Conservation (phyloP, 108 stramenopile species). For the Skeletonema costatum region DNA sequence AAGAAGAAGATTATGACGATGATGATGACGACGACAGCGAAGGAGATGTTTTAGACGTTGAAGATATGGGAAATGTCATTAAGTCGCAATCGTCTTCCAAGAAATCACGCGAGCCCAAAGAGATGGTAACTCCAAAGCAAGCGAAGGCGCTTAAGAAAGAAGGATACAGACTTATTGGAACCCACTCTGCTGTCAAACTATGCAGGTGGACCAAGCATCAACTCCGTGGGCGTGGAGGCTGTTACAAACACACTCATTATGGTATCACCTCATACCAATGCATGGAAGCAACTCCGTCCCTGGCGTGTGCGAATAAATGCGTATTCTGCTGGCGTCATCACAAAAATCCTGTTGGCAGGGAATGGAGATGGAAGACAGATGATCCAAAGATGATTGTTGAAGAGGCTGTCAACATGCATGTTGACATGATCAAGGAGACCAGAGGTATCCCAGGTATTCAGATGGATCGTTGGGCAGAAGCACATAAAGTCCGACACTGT, state of each 20-base stretch:
- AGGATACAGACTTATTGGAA: slow-evolving; percentile 95
- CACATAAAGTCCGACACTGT: slow-evolving; percentile 90
- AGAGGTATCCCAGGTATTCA: slow-evolving; percentile 95
- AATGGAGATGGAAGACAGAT: slow-evolving; percentile 97
- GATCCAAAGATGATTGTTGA: slow-evolving; percentile 91
- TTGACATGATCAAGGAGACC: slow-evolving; percentile 91
- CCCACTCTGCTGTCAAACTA: slow-evolving; percentile 95
- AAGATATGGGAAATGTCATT: slow-evolving; percentile 89
- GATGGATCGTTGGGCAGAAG: slow-evolving; percentile 91
- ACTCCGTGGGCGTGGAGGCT: slow-evolving; percentile 93
- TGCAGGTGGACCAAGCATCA: slow-evolving; percentile 99
- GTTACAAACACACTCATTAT: slow-evolving; percentile 98
- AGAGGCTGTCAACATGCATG: slow-evolving; percentile 80
- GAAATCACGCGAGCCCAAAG: slow-evolving; percentile 51
- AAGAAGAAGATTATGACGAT: slow-evolving; percentile 35
- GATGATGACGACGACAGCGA: slow-evolving; percentile 50
- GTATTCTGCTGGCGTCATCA: slow-evolving; percentile 99
- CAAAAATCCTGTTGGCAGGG: slow-evolving; percentile 97
- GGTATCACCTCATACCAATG: slow-evolving; percentile 97
- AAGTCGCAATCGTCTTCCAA: slow-evolving; percentile 18
- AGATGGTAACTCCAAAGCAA: slow-evolving; percentile 96
- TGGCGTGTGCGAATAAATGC: slow-evolving; percentile 98
- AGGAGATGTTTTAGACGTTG: slow-evolving; percentile 85
- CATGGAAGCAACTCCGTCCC: slow-evolving; percentile 95
- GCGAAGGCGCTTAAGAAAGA: slow-evolving; percentile 92